Conservation (phyloP, 148 eudicot genomes). For the Fagopyrum tataricum region DNA sequence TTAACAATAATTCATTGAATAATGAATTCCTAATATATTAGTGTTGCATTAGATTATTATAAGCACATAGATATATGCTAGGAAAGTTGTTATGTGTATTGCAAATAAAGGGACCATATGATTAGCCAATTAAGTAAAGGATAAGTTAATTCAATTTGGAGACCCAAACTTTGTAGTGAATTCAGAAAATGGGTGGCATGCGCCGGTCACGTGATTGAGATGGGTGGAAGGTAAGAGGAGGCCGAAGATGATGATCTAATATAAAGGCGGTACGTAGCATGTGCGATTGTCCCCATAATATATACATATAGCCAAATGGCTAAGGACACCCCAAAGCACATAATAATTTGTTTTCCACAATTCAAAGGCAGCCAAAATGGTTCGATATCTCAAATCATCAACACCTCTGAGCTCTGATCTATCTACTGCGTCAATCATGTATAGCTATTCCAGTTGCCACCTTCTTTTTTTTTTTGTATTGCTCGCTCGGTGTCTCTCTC, state of each 20-base stretch:
- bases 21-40: too few species aligned
- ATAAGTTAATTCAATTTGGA: neutral
- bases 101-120: neutral
- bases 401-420: neutral
- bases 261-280: neutral
- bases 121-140: neutral
- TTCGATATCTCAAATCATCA: neutral
- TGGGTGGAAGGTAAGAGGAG: neutral
- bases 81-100: too few species aligned
- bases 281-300: neutral
- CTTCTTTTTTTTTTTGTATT: neutral
- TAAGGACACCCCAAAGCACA: neutral
- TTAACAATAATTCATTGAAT: too few species aligned
- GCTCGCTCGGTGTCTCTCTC: neutral
- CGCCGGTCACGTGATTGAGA: constrained; percentile 1
- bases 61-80: too few species aligned
- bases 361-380: neutral
- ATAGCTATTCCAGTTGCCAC: neutral
- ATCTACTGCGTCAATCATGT: neutral
- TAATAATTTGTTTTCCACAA: neutral
- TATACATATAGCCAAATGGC: neutral
- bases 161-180: neutral
- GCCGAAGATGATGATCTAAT: neutral
- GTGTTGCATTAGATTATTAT: too few species aligned
- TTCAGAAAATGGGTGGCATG: neutral